These are phyloP conservation scores for Tetrahymena borealis DNA, from an alignment of 73 alveolate species.

Conservation along the genomic window DNA sequence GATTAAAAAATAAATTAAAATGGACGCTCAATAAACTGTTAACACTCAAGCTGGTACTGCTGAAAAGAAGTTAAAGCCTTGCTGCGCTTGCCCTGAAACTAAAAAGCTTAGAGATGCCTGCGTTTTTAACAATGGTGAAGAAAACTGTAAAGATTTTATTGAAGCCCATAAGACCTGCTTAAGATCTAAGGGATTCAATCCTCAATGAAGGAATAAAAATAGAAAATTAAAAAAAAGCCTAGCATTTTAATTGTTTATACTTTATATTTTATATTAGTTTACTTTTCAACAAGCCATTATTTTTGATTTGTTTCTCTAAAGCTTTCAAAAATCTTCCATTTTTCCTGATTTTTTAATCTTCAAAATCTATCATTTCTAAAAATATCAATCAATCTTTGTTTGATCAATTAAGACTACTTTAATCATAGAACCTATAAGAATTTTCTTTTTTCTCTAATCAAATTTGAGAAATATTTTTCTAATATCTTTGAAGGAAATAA, in stretches of 20 bases:
- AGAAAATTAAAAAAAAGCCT: neutral
- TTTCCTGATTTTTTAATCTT: neutral
- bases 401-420: too few relatives aligned
- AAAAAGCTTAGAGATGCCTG: slow-evolving; percentile 56
- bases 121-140: slow-evolving; percentile 47
- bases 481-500: too few relatives aligned
- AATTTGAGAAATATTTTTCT: too few relatives aligned
- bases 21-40: neutral
- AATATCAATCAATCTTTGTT: too few relatives aligned
- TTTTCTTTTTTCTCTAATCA: too few relatives aligned
- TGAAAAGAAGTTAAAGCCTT: slow-evolving; percentile 37
- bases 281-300: too few relatives aligned
- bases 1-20: neutral
- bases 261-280: neutral
- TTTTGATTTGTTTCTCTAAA: too few relatives aligned
- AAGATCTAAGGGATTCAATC: slow-evolving; percentile 41
- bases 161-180: slow-evolving; percentile 50
- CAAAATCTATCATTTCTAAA: too few relatives aligned
- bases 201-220: neutral
- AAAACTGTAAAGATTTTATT: slow-evolving; percentile 29
- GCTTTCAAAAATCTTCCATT: neutral
- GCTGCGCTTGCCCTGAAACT: slow-evolving; percentile 61
- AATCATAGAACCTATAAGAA: too few relatives aligned
- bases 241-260: neutral
- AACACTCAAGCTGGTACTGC: neutral